These are phyloP conservation scores for Colletotrichum phormii DNA, from an alignment of 2,329 filamentous ascomycete species.

Conservation along the genomic window DNA sequence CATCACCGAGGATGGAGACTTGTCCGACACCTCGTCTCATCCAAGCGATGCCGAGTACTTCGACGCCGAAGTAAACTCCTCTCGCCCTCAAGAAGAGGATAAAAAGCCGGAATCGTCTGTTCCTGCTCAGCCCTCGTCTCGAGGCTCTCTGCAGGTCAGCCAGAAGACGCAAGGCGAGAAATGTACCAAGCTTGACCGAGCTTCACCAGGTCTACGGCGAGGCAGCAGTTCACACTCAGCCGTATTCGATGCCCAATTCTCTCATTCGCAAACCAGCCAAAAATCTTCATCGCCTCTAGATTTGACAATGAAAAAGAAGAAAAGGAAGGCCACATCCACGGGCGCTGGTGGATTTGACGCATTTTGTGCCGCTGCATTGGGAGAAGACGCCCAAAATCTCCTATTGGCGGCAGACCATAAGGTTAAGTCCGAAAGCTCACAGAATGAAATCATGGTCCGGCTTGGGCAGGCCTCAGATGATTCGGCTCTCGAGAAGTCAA, in stretches of 20 bases:
- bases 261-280: neutral
- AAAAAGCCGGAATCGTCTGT: neutral
- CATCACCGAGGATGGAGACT: neutral
- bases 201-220: neutral
- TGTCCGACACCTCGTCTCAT: neutral
- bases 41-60: neutral
- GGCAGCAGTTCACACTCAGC: neutral
- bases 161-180: neutral
- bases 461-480: no score
- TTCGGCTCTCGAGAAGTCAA: neutral
- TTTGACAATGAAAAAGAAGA: neutral
- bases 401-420: rapidly evolving
- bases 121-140: no score
- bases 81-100: neutral
- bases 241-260: no score
- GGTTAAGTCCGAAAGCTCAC: neutral
- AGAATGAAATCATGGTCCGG: neutral
- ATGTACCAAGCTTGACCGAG: neutral
- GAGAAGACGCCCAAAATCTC: neutral
- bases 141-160: no score
- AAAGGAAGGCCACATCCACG: neutral
- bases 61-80: neutral
- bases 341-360: no score
- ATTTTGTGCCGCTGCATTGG: neutral
- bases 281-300: neutral